A percentile compares a stretch with the other conserved stretches of the same genome.
Evolutionary conservation across 768 basidiomycete species (phyloP).

Genomic region (Lentinula detonsa): DNA sequence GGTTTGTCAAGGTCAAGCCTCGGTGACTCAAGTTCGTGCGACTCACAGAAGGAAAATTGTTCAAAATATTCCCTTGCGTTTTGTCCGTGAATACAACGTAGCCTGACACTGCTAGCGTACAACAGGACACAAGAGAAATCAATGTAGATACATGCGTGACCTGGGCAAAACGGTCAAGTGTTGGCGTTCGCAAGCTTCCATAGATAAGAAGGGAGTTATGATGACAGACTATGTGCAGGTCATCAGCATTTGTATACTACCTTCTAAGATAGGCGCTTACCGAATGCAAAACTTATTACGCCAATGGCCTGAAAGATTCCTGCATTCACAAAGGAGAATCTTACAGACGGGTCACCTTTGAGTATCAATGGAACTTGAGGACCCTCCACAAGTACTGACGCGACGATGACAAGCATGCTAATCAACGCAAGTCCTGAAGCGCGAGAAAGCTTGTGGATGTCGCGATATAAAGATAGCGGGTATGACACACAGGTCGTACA

Average conservation of each 20-base stretch:
- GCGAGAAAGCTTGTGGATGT: slow-evolving; percentile 94
- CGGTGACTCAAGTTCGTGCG: neutral
- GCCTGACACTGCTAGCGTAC: slow-evolving; percentile 77
- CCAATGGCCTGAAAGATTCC: slow-evolving; percentile 94
- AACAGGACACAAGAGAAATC: slow-evolving; percentile 80
- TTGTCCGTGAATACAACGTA: slow-evolving; percentile 88
- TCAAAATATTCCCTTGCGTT: slow-evolving; percentile 93
- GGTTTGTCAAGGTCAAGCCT: neutral
- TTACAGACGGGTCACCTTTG: slow-evolving; percentile 69
- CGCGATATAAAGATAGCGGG: slow-evolving; percentile 91
- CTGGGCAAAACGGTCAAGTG: slow-evolving; percentile 85
- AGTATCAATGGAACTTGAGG: slow-evolving; percentile 67
- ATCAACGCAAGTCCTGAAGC: slow-evolving; percentile 87
- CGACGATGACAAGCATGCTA: slow-evolving; percentile 92
- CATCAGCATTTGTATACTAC: neutral
- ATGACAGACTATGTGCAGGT: slow-evolving; percentile 67
- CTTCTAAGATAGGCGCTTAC: slow-evolving; percentile 18
- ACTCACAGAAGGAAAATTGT: slow-evolving; percentile 78
- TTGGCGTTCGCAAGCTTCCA: slow-evolving; percentile 87
- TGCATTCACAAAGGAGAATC: slow-evolving; percentile 70
- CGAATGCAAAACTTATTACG: slow-evolving; percentile 93
- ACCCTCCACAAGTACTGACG: slow-evolving; percentile 78
- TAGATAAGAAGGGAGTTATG: slow-evolving; percentile 98
- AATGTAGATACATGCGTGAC: slow-evolving; percentile 91
- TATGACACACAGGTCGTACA: slow-evolving; percentile 89